Base-by-base conservation (phyloP, 108 stramenopile species). In the Pseudonitzschia multiseries region DNA sequence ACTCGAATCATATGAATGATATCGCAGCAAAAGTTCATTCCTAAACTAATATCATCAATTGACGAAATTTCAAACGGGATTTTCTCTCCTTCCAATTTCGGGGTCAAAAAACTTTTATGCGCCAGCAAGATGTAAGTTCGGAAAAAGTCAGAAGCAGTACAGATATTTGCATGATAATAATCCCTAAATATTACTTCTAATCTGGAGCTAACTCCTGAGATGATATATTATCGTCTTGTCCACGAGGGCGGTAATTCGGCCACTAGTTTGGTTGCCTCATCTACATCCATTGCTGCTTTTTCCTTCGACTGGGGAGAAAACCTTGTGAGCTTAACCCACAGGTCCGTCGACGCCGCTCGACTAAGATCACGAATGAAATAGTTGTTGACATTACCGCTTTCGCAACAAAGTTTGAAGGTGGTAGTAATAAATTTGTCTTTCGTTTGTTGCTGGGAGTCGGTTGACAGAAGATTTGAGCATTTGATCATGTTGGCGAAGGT, bases 351-450 rank as follows among this genome's bases (percentile, higher is more conserved):
- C 32, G 74, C 70, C 17, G 41, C 65, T 3, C 31, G 18, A 20
- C 71, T 54, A 9, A 83, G 46, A 60, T 83, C 83, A 5, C 83
- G 78, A 12, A 83, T 14, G 9, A 79, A 78, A 67, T 71, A 76
- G 54, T 60, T 69, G 71, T 81, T 81, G n/a, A 81, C 80, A 61
- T 48, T 56, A 0, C 80, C 79, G 21, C 50, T 67, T 43, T 73
- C 54, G 57, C 84, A 81, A 29, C 84, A 85, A 20, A 81, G 56
- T 32, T 62, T 32, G 66, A 85, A 85, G 6, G 81, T 82, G 6
- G 72, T 33, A n/a, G 31, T 42, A 17, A 80, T 65, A 50, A 82
- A 71, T 52, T 70, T 75, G 15, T 80, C 77, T 14, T 68, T 73
- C 51, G 80, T 76, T 15, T 80, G 62, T 36, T 79, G 71, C 8